phyloP scores from a whole-genome alignment of 805 yeast genomes.

The Suhomyces kilbournensis region DNA sequence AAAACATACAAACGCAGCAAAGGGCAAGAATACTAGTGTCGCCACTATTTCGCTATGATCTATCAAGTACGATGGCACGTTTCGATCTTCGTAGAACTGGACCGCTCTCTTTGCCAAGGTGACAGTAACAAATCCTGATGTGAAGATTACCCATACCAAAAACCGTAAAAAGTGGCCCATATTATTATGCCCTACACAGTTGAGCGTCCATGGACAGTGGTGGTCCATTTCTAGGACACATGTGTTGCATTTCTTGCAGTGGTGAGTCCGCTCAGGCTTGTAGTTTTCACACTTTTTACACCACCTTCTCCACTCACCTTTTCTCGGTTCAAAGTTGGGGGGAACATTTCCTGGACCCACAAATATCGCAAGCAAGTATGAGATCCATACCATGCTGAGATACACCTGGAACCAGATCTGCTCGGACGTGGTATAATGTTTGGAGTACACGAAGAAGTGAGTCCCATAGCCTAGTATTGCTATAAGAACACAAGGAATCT shows the following conservation, averaged over 20 bases:
- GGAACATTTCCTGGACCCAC: conserved; percentile 72
- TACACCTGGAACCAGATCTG: conserved; percentile 49
- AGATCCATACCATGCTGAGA: conserved; percentile 63
- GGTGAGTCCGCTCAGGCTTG: conserved; percentile 85
- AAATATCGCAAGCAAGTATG: conserved; percentile 67
- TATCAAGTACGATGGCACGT: conserved; percentile 56
- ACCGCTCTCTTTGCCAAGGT: conserved; percentile 40
- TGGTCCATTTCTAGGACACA: conserved; percentile 93
- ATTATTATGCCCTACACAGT: conserved; percentile 81
- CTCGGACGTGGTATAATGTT: conserved; percentile 34
- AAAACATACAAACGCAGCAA: conserved; percentile 57
- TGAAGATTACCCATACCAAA: conserved; percentile 57
- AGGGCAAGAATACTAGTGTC: conserved; percentile 52
- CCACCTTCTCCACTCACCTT: conserved; percentile 60
- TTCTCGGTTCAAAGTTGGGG: conserved; percentile 36
- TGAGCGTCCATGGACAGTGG: conserved; percentile 90
- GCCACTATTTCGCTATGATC: conserved; percentile 51
- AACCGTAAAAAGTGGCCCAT: conserved; percentile 80
- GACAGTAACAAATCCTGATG: conserved; percentile 46
- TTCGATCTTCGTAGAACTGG: conserved; percentile 45
- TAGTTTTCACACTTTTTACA: conserved; percentile 68
- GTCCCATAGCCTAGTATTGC: conserved; percentile 59
- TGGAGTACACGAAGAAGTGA: conserved; percentile 52
- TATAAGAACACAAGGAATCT: conserved; percentile 67
- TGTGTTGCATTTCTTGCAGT: conserved; percentile 70